Conservation (phyloP, 108 stramenopile species). For the Skeletonema grethae region DNA sequence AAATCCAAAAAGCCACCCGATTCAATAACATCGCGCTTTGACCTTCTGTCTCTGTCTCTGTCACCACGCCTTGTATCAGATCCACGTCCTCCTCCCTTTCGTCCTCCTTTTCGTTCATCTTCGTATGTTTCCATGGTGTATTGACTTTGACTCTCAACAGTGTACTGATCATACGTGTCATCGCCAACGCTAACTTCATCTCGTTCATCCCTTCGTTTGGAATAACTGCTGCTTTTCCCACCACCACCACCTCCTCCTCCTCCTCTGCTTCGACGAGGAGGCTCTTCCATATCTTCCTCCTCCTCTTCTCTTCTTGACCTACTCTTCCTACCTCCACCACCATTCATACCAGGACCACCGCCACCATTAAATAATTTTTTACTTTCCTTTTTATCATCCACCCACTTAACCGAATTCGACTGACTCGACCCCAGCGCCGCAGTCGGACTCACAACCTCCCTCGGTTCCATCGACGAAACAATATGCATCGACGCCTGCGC, state of each 20-base stretch:
- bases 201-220: slow-evolving; percentile 23
- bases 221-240: slow-evolving; percentile 2
- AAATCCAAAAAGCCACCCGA: slow-evolving; percentile 80
- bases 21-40: slow-evolving; percentile 66
- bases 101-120: slow-evolving; percentile 16
- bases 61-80: slow-evolving; percentile 15
- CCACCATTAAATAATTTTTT: background rate
- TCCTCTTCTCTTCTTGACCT: slow-evolving; percentile 1
- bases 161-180: slow-evolving; percentile 57
- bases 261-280: slow-evolving; percentile 8
- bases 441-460: slow-evolving; percentile 9
- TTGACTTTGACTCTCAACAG: slow-evolving; percentile 56
- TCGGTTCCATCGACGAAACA: background rate
- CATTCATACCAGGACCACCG: background rate
- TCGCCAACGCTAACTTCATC: slow-evolving; percentile 32
- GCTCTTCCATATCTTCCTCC: slow-evolving; percentile 11
- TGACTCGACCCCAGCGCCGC: slow-evolving; percentile 8
- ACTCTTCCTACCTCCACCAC: background rate
- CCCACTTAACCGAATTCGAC: slow-evolving; percentile 70
- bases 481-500: background rate
- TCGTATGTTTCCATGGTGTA: slow-evolving; percentile 58
- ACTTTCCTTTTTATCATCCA: slow-evolving; percentile 47
- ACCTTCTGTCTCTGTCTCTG: slow-evolving; percentile 40
- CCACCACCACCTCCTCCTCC: background rate
- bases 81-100: slow-evolving; percentile 20